Evolutionary conservation across 2,329 filamentous ascomycete species (phyloP).

Genomic region (Penicillium olsonii): DNA sequence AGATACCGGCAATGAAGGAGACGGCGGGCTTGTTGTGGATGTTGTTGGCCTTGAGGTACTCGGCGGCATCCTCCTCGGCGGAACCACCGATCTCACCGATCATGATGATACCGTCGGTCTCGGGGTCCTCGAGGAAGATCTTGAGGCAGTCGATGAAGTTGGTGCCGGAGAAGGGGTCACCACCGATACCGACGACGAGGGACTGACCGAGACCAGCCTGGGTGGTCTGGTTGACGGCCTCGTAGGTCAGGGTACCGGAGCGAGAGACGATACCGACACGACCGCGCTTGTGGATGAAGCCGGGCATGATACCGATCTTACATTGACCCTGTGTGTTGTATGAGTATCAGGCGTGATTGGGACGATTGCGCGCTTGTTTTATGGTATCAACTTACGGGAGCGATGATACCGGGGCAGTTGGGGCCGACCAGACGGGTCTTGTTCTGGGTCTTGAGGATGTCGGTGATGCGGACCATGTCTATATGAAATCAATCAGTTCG

Average conservation of each 20-base stretch:
- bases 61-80: conserved; percentile 96
- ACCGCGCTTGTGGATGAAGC: conserved; percentile 99
- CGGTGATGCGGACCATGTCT: conserved; percentile 99
- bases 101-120: conserved; percentile 99
- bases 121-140: conserved; percentile 92
- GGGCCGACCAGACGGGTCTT: conserved; percentile 96
- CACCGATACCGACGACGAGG: conserved; percentile 95
- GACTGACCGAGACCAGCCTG: conserved; percentile 96
- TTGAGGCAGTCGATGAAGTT: conserved; percentile 99
- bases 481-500: conserved; percentile 19
- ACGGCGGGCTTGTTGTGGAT: conserved; percentile 93
- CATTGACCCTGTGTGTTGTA: conserved; percentile 71
- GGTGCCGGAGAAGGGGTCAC: conserved; percentile 97
- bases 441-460: conserved; percentile 94
- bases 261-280: conserved; percentile 98
- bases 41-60: conserved; percentile 93
- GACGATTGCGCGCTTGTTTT: neutral
- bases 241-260: conserved; percentile 97
- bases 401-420: conserved; percentile 98
- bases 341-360: conserved; percentile 8
- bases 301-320: conserved; percentile 99
- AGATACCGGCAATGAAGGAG: conserved; percentile 98
- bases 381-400: conserved; percentile 53
- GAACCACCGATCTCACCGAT: conserved; percentile 98
- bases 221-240: conserved; percentile 99